Base-by-base conservation (phyloP, 768 basidiomycete species). In the Gloeophyllum trabeum region DNA sequence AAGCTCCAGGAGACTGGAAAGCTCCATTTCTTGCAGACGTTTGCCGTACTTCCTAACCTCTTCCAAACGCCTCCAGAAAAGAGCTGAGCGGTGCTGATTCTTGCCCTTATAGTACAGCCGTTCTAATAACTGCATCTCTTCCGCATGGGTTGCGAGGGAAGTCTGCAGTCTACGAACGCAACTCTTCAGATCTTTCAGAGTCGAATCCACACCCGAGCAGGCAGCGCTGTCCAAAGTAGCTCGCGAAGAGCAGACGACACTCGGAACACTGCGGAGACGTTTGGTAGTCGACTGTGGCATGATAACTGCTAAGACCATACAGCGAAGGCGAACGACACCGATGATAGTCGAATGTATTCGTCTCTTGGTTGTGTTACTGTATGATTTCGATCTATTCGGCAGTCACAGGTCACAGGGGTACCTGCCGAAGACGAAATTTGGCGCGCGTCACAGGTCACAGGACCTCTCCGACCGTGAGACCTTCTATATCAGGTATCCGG, bases 81-180 rank as follows among this genome's bases (percentile, higher is more conserved):
- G 58, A 20, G 80, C 71, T 3, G 66, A 54, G 23, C 76, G 70
- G 54, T 84, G 82, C 51, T 90, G 86, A 49, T 87, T 89, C 53
- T 81, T 85, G 48, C 75, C 76, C 50, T 84, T 85, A 61, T 89
- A 88, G 55, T 79, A 79, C 2, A 88, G 54, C 46, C 80, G 67
- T 49, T 79, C 75, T 25, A 88, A 63, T 16, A 83, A 57, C 40
- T 70, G 70, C 4, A 75, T 55, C 50, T 86, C 82, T 21, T 73
- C 66, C 2, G 59, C 49, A 32, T 71, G 65, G 12, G 63, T 54
- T 13, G 61, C 46, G 35, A 75, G 50, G 7, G 63, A 60, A 30
- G 63, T 53, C 37, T 69, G 71, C 14, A 83, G 65, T 22, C 68
- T 66, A 24, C 79, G 73, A n/a, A 70, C 64, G 48, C 61, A 62